Evolutionary conservation across 148 eudicot species (phyloP).

Genomic region (Rhododendron kiyosumense): DNA sequence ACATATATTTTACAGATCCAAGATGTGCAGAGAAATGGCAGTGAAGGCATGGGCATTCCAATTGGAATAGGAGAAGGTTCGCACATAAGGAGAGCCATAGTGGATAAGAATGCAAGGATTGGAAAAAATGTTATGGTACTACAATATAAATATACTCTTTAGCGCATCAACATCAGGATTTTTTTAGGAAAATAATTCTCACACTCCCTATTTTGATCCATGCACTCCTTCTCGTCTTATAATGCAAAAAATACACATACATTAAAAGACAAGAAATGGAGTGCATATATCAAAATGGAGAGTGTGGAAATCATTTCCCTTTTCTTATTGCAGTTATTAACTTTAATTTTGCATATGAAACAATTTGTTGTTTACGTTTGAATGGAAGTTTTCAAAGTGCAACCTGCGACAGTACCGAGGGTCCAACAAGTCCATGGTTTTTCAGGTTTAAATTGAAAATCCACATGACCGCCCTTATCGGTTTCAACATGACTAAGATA

Average conservation of each 20-base stretch:
- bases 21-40: constrained; percentile 24
- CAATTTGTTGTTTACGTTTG: neutral
- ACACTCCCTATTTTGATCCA: no score
- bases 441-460: neutral
- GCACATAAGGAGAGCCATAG: constrained; percentile 54
- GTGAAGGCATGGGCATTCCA: constrained; percentile 32
- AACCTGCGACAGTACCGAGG: neutral
- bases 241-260: no score
- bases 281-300: no score
- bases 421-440: neutral
- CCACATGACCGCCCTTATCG: neutral
- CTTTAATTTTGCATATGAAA: neutral
- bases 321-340: neutral
- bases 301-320: no score
- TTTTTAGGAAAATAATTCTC: no score
- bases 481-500: neutral
- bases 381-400: neutral
- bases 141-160: neutral
- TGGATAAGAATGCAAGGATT: constrained; percentile 84
- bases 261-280: no score
- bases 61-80: constrained; percentile 74
- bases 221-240: no score
- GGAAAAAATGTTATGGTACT: constrained; percentile 77
- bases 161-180: neutral
- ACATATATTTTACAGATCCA: constrained; percentile 19